Base-by-base conservation (phyloP, 1,139 yeast genomes). In the Meyerozyma guilliermondii region DNA sequence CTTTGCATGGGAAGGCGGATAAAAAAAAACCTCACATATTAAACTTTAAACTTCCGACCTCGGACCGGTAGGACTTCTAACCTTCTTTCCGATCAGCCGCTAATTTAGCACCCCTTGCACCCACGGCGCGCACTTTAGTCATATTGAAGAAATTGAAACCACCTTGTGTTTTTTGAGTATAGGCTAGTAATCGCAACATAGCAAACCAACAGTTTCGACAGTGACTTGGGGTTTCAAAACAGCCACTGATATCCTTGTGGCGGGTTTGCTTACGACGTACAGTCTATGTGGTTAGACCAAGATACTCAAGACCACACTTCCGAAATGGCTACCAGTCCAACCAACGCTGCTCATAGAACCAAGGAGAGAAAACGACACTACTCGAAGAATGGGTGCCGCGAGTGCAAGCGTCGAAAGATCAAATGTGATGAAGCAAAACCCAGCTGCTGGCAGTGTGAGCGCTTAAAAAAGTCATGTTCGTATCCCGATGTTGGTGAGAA, bases 361-460 rank as follows among this genome's bases (percentile, higher is more conserved):
- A 33, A 20, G 16, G 36, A 33, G 14, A 33, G 24, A 20, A 33
- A 33, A 20, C 36, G 61, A 39, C 50, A 59, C 24, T 68, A 68
- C 47, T 63, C 68, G 47, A 68, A 65, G 42, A 59, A 58, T 18
- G 74, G 74, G 1, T 68, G 74, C 47, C 52, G 65, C 39, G 74
- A 68, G 48, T 68, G 74, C 45, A 68, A 68, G 44, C 53, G 74
- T 41, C 54, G 74, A 14, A 68, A 68, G 44, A 66, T 68, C 41
- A 68, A 67, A 55, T 81, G 87, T 55, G 85, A 80, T 54, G 87
- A 81, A 52, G 67, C 66, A 1, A 77, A 78, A 47, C 85, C 85
- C 1, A 58, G 56, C 36, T 81, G 87, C 52, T 66, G 77, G 71
- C 71, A 66, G 47, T 68, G 74, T 48, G 50, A 58, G 4, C 47